Evolutionary conservation across 2,329 filamentous ascomycete genomes (phyloP), one percentile per base, ranked within the genome.

Genomic region (Phoma sp.): DNA sequence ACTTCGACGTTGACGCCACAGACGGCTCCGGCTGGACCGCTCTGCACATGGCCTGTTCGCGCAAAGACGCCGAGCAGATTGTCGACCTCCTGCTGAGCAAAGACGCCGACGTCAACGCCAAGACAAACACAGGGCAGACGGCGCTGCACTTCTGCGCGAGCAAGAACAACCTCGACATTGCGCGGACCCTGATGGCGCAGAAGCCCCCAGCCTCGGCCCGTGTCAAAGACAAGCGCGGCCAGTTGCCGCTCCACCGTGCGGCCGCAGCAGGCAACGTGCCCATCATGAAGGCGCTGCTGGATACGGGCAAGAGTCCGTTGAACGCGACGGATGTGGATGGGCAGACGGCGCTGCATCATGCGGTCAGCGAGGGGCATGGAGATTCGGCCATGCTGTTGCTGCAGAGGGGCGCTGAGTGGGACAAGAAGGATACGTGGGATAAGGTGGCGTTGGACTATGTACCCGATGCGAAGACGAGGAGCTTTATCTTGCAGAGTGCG

Each of bases 131-230:
- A 36, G 88, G 88, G 57, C 89, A 96, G 85, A 96, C 92, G 21
- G 91, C 89, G 9, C 84, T 99, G 19, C 94, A 98, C 76, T 96
- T 98, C 72, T 87, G 92, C 43, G 89, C 91, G 13, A 96, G 92
- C 29, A 99, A 99, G 76, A 86, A 86, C 68, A 93, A 96, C 71
- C 80, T 97, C 39, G 91, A 96, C 61, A 82, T 90, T 6, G 92
- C 92, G 24, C 88, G 88, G 43, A 86, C 86, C 54, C 84, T 99
- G n/a, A 78, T 99, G 35, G 82, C 84, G 17, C 82, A 87, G 65
- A 89, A 90, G 54, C 68, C 66, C 4, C 62, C 68, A 5, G 94
- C 92, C 12, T 92, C 88, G 4, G 85, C 92, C 1, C 82, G 94
- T 24, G 83, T 93, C 2, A 91, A 91, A 61, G 95, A 99, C 73